Base-by-base conservation (phyloP, 2,329 filamentous ascomycete species). In the Calonectria fujianensis region DNA sequence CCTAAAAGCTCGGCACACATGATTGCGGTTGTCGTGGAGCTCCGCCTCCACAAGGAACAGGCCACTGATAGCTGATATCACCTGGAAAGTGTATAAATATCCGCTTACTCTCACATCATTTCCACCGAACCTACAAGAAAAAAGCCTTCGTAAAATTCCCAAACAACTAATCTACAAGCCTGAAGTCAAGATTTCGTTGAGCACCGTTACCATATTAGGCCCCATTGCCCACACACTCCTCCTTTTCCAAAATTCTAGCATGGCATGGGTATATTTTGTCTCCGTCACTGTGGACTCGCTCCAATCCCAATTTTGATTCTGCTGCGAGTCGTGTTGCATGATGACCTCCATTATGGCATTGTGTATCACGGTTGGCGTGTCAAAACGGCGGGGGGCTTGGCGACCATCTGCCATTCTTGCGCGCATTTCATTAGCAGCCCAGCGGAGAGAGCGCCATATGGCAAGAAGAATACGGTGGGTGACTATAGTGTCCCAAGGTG, bases 401-500 rank as follows among this genome's bases (percentile, higher is more conserved):
- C 18, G 54, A 3, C 65, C 45, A 11, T 69, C 32, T 3, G 70
- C 59, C 24, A 69, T 24, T 24, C 65, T 64, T 18, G 54, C 39
- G 37, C 78, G 77, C 31, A 83, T 78, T 39, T 84, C 80, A 2
- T 77, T 73, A 2, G 74, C 78, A 1, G 82, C 81, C 64, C 82
- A 80, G 59, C 78, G 74, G 1, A 84, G 74, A 0, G 81, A 80
- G 32, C 78, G 74, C 83, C 82, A 84, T 8, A 84, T 77, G 8
- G 80, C 80, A 37, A 84, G 67, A 3, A 84, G 72, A 29, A 84
- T 78, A 10, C 79, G 77, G 31, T 83, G 83, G 2, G 77, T 80
- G 13, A 77, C 70, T 2, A 84, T 79, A 0, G 79, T 82, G 0
- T 79, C 77, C 83, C 83, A 84, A 0, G 83, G 83, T 0, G 81